Evolutionary conservation across 2,329 filamentous ascomycete genomes (phyloP).

Genomic region (Tolypocladium tropicale): DNA sequence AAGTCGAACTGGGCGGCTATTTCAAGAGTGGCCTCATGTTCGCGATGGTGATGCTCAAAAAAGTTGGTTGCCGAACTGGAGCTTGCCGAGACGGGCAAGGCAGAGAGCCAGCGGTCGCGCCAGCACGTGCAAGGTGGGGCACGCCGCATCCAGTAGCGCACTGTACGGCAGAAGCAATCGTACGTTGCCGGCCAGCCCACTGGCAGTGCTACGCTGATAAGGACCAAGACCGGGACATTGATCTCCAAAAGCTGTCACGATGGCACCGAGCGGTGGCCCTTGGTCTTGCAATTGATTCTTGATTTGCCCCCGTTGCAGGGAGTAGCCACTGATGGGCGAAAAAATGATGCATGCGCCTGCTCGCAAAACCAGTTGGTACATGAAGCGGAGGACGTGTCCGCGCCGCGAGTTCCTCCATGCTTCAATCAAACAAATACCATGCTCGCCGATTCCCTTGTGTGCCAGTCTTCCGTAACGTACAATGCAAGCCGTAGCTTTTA

Average conservation of each 20-base stretch:
- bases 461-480: neutral
- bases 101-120: neutral
- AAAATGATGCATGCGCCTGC: neutral
- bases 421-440: neutral
- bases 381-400: neutral
- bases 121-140: neutral
- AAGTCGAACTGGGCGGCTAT: neutral
- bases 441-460: neutral
- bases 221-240: no score
- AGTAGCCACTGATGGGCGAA: neutral
- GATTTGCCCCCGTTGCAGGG: neutral
- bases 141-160: no score
- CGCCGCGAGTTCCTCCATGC: neutral
- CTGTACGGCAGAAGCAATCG: no score
- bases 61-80: slow-evolving; percentile 1
- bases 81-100: neutral
- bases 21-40: neutral
- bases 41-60: neutral
- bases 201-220: neutral
- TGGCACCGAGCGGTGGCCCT: neutral
- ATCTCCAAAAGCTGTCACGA: neutral
- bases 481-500: neutral
- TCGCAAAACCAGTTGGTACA: neutral
- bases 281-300: neutral
- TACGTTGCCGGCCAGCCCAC: no score